Percentiles rank a stretch among this genome's conserved stretches.
phyloP scores from a whole-genome alignment of 176 grass and related monocot species.

The Eragrostis curvula region DNA sequence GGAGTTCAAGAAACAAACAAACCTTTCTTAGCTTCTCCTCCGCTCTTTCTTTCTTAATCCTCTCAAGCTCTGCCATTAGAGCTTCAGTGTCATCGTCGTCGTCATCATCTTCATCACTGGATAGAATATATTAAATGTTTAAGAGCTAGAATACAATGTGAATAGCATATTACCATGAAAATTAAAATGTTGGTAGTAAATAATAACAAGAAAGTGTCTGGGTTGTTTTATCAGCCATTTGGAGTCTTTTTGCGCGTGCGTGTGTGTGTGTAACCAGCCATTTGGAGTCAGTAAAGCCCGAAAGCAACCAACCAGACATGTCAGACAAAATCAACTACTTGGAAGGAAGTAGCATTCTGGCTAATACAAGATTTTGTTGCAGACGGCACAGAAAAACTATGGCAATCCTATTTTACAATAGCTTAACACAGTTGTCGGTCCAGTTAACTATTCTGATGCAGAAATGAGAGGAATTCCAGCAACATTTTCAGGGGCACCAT shows the following conservation, averaged over 20 bases:
- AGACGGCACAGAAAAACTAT: not conserved
- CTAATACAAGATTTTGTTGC: not conserved
- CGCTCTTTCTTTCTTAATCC: constrained; percentile 91
- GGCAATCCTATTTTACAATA: not conserved
- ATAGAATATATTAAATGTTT: constrained; percentile 24
- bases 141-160: not conserved
- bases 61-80: constrained; percentile 91
- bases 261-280: too few species aligned
- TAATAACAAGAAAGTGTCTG: not conserved
- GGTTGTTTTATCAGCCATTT: not conserved
- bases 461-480: not conserved
- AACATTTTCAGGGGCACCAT: not conserved
- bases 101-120: constrained; percentile 66
- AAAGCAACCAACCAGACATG: not conserved
- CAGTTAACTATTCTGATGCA: not conserved
- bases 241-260: too few species aligned
- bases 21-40: constrained; percentile 93
- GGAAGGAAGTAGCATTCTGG: not conserved
- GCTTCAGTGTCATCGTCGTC: constrained; percentile 84
- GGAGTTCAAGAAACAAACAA: constrained; percentile 4
- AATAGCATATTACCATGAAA: not conserved
- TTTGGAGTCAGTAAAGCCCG: not conserved
- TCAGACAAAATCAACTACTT: not conserved
- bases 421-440: not conserved
- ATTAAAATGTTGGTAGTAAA: not conserved